Conservation (phyloP, 1,284 basidiomycete species). For the Pseudozyma sp. region DNA sequence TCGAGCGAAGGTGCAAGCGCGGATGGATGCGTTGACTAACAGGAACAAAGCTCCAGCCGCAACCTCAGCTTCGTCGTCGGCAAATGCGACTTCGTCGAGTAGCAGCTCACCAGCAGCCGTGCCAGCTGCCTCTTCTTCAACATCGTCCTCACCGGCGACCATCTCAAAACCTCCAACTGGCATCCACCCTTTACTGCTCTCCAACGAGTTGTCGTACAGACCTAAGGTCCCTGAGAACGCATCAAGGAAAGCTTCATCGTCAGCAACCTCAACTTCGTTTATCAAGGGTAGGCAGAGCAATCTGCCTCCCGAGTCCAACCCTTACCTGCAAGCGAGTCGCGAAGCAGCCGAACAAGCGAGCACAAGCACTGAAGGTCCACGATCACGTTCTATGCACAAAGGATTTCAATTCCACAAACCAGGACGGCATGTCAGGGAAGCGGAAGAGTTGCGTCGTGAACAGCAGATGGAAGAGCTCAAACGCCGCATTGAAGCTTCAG, state of each 20-base stretch:
- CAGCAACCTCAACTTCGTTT: slow-evolving; percentile 5
- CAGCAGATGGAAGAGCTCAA: slow-evolving; percentile 89
- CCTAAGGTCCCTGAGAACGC: not conserved
- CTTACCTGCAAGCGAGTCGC: slow-evolving; percentile 52
- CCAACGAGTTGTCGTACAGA: slow-evolving; percentile 16
- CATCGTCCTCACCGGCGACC: slow-evolving; percentile 1
- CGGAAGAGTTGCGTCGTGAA: slow-evolving; percentile 66
- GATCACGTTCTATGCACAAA: slow-evolving; percentile 56
- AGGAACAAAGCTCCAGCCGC: slow-evolving; percentile 11
- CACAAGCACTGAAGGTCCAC: slow-evolving; percentile 26
- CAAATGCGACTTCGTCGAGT: not conserved
- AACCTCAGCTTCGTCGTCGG: not conserved
- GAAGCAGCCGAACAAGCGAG: slow-evolving; percentile 16
- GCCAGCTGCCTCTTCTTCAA: not conserved
- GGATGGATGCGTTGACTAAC: slow-evolving; percentile 32
- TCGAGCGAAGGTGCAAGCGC: slow-evolving; percentile 45
- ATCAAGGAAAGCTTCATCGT: slow-evolving; percentile 4
- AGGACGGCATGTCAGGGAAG: slow-evolving; percentile 60
- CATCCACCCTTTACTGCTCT: slow-evolving; percentile 60
- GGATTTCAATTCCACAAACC: slow-evolving; percentile 64
- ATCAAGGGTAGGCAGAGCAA: slow-evolving; percentile 14
- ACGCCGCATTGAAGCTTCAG: slow-evolving; percentile 89
- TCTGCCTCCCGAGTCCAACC: slow-evolving; percentile 42
- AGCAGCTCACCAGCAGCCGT: slow-evolving; percentile 5
- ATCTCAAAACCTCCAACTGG: slow-evolving; percentile 46